phyloP scores from a whole-genome alignment of 768 basidiomycete species.

The Pholiota conissans region DNA sequence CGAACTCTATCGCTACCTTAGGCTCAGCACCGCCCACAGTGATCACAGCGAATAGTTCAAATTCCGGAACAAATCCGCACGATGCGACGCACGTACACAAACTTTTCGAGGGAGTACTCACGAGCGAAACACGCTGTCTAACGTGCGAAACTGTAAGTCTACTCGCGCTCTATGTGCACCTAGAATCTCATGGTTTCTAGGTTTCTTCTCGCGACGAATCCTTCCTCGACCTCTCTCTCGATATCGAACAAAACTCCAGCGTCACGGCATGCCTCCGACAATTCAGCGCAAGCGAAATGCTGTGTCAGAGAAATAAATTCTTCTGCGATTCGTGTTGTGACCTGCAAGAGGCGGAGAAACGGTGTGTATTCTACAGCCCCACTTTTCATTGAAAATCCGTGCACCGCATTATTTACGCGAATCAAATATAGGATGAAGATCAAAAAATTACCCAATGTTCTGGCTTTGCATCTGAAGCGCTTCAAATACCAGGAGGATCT shows the following conservation, averaged over 20 bases:
- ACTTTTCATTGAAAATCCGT: constrained; percentile 3
- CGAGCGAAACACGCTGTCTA: constrained; percentile 96
- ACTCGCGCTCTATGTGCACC: constrained; percentile 1
- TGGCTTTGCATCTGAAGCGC: constrained; percentile 94
- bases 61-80: constrained; percentile 44
- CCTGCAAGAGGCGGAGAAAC: constrained; percentile 96
- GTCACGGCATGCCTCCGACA: constrained; percentile 94
- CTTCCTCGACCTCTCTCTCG: constrained; percentile 98
- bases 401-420: constrained; percentile 1
- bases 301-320: constrained; percentile 97
- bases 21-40: constrained; percentile 42
- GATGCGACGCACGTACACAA: constrained; percentile 83
- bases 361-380: constrained; percentile 48
- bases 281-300: constrained; percentile 98
- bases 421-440: constrained; percentile 86
- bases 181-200: constrained; percentile 37
- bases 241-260: constrained; percentile 97
- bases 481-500: constrained; percentile 98
- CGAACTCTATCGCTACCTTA: constrained; percentile 58
- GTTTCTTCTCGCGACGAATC: constrained; percentile 93
- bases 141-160: constrained; percentile 93
- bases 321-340: constrained; percentile 98
- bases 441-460: constrained; percentile 91
- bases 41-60: constrained; percentile 43
- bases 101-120: constrained; percentile 90